Evolutionary conservation across 2,329 filamentous ascomycete genomes (phyloP).

Genomic region (Colletotrichum sansevieriae): DNA sequence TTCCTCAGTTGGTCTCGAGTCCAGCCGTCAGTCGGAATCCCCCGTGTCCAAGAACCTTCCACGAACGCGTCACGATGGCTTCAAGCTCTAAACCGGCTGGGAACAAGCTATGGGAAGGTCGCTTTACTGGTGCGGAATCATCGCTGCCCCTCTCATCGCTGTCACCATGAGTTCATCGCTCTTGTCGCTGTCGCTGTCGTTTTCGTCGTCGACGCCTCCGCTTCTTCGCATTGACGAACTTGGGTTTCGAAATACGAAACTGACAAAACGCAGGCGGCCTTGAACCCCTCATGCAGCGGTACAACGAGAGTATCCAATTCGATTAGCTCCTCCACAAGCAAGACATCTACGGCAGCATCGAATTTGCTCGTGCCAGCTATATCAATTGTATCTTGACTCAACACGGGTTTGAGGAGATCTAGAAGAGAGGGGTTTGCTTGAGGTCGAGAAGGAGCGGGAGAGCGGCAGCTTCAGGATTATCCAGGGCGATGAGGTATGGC

Average conservation of each 20-base stretch:
- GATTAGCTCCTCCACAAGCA: conserved; percentile 83
- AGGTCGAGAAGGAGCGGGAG: conserved; percentile 68
- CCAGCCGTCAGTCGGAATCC: not conserved
- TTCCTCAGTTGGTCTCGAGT: not conserved
- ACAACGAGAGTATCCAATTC: conserved; percentile 85
- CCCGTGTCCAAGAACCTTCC: not conserved
- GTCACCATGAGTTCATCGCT: not conserved
- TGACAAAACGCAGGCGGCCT: conserved; percentile 72
- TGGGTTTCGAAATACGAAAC: conserved; percentile 16
- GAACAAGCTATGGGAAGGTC: conserved; percentile 60
- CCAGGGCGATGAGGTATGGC: conserved; percentile 49
- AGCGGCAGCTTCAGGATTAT: conserved; percentile 63
- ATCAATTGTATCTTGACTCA: conserved; percentile 80
- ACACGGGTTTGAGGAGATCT: conserved; percentile 80
- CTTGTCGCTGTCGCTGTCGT: too few relatives aligned
- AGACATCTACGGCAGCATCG: conserved; percentile 84
- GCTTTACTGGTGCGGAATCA: conserved; percentile 49
- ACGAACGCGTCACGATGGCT: conserved; percentile 45
- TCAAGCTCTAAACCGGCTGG: conserved; percentile 47
- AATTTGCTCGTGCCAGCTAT: conserved; percentile 84
- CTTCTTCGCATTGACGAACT: not conserved
- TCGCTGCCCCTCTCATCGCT: not conserved
- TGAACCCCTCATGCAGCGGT: conserved; percentile 87
- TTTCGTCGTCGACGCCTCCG: too few relatives aligned
- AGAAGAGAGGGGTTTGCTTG: conserved; percentile 75